A percentile compares a stretch with the other conserved stretches of the same genome.
phyloP scores from a whole-genome alignment of 495 filamentous ascomycete species.

The Aspergillus wentii region DNA sequence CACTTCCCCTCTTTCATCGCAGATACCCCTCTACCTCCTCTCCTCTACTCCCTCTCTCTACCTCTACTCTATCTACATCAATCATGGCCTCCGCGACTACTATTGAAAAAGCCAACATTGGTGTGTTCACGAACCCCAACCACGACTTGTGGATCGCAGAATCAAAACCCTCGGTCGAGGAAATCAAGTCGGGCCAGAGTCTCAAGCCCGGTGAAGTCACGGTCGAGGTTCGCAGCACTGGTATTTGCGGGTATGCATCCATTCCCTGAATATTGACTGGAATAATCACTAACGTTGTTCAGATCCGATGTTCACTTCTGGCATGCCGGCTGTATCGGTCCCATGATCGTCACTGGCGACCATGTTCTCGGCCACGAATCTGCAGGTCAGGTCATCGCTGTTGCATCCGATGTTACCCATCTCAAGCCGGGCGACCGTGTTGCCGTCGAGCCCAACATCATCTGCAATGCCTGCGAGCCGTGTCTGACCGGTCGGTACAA shows the following conservation, averaged over 20 bases:
- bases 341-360: conserved; percentile 83
- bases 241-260: conserved; percentile 76
- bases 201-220: conserved; percentile 80
- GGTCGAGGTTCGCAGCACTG: conserved; percentile 79
- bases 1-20: background rate
- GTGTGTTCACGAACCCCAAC: conserved; percentile 87
- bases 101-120: conserved; percentile 76
- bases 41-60: conserved; percentile 5
- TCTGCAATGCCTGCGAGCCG: conserved; percentile 83
- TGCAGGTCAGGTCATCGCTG: conserved; percentile 75
- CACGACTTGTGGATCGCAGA: conserved; percentile 90
- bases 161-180: conserved; percentile 68
- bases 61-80: conserved; percentile 5
- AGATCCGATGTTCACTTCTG: conserved; percentile 96
- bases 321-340: conserved; percentile 88
- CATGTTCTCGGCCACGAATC: conserved; percentile 94
- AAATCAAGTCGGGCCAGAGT: conserved; percentile 61
- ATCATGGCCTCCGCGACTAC: conserved; percentile 34
- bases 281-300: too few species aligned
- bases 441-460: conserved; percentile 86
- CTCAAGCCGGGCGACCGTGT: conserved; percentile 81
- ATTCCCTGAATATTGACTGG: conserved; percentile 6
- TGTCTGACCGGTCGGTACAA: conserved; percentile 91
- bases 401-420: conserved; percentile 67
- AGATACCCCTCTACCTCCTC: conserved; percentile 2